phyloP scores from a whole-genome alignment of 352 stramenopile genomes.

The Pythium dissimile region DNA sequence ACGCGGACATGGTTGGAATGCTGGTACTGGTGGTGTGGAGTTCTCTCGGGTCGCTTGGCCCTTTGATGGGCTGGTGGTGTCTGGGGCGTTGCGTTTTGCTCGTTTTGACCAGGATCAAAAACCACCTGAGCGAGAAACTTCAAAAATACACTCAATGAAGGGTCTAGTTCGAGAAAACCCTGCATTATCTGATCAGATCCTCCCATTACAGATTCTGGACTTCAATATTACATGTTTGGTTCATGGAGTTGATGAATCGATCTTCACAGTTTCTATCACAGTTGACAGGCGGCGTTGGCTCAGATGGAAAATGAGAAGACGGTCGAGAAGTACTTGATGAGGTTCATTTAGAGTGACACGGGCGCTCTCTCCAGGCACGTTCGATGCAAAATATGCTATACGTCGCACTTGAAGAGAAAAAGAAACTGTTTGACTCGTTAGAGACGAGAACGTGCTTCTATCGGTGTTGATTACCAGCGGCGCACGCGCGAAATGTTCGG shows the following conservation, averaged over 20 bases:
- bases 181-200: background rate
- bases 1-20: conserved; percentile 32
- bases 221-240: background rate
- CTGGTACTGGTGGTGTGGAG: too few species aligned
- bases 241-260: background rate
- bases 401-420: background rate
- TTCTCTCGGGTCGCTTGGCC: background rate
- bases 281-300: too few species aligned
- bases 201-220: background rate
- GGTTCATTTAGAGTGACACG: conserved; percentile 8
- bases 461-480: conserved; percentile 74
- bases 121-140: conserved; percentile 22
- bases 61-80: background rate
- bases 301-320: background rate
- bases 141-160: conserved; percentile 21
- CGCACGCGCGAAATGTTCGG: conserved; percentile 54
- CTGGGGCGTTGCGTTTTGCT: too few species aligned
- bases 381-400: background rate
- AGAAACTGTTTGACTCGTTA: background rate
- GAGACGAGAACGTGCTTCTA: background rate
- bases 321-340: background rate
- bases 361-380: background rate
- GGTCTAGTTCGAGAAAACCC: conserved; percentile 12
- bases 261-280: background rate
- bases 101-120: background rate